Percentiles rank a stretch among this genome's conserved stretches.
Evolutionary conservation across 768 basidiomycete species (phyloP).

Genomic region (Suillus subalutaceus): DNA sequence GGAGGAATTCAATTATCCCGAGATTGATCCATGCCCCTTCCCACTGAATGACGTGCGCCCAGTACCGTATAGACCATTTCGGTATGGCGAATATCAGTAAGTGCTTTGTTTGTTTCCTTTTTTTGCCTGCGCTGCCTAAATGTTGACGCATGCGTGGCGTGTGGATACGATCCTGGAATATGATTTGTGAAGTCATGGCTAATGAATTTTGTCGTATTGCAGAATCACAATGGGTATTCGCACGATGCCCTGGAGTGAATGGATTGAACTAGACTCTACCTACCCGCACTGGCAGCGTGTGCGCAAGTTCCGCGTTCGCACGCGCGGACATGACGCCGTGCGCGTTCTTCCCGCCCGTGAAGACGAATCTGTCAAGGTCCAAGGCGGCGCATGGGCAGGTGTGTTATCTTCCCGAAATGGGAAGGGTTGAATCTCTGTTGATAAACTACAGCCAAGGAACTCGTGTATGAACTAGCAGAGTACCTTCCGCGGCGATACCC

Average conservation of each 20-base stretch:
- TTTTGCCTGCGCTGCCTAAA: background rate
- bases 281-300: conserved; percentile 60
- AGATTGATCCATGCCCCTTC: conserved; percentile 42
- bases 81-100: conserved; percentile 65
- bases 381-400: conserved; percentile 36
- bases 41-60: conserved; percentile 51
- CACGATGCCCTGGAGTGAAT: conserved; percentile 67
- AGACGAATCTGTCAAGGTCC: conserved; percentile 38
- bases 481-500: conserved; percentile 69
- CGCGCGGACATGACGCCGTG: conserved; percentile 51
- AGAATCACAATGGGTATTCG: conserved; percentile 75
- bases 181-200: background rate
- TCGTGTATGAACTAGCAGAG: conserved; percentile 69
- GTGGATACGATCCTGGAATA: background rate
- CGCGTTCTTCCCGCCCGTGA: conserved; percentile 46
- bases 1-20: conserved; percentile 53
- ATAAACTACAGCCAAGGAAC: conserved; percentile 54
- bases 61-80: conserved; percentile 68
- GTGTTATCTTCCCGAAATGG: conserved; percentile 12
- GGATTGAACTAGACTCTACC: conserved; percentile 72
- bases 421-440: background rate
- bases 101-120: conserved; percentile 23
- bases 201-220: background rate
- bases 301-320: conserved; percentile 54
- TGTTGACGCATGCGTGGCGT: background rate